Evolutionary conservation across 2,329 filamentous ascomycete genomes (phyloP).

Genomic region (Botryosphaeria dothidea): DNA sequence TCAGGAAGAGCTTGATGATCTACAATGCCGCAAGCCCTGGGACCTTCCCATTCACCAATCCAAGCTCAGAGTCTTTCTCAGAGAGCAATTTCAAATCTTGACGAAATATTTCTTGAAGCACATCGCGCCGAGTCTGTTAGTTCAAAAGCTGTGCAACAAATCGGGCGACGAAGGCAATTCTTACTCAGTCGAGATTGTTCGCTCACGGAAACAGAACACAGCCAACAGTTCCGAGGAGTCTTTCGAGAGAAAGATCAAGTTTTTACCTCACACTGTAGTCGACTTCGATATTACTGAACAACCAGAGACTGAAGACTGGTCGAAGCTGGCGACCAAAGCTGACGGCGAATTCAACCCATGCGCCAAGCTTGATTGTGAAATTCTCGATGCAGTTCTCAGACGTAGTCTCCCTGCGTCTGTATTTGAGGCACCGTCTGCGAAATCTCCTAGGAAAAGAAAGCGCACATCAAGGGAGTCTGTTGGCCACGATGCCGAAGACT

Average conservation of each 20-base stretch:
- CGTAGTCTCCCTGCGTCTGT: conserved; percentile 31
- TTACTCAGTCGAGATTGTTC: conserved; percentile 34
- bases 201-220: conserved; percentile 27
- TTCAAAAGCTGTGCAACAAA: conserved; percentile 23
- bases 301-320: conserved; percentile 24
- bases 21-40: conserved; percentile 33
- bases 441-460: conserved; percentile 9
- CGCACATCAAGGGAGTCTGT: neutral
- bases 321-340: conserved; percentile 31
- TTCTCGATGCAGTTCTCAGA: conserved; percentile 36
- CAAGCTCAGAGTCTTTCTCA: conserved; percentile 36
- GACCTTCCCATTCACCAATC: conserved; percentile 29
- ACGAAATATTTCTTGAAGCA: conserved; percentile 41
- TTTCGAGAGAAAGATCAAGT: conserved; percentile 37
- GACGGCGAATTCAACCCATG: conserved; percentile 34
- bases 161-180: conserved; percentile 25
- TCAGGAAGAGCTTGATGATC: conserved; percentile 30
- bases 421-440: conserved; percentile 23
- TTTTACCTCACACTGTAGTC: conserved; percentile 36
- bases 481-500: neutral
- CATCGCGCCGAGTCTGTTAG: conserved; percentile 39
- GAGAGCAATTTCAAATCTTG: conserved; percentile 40
- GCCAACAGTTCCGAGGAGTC: neutral
- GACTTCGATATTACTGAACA: conserved; percentile 17
- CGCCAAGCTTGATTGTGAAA: conserved; percentile 36